Evolutionary conservation across 2,329 filamentous ascomycete species (phyloP).

Genomic region (Bipolaris victoriae): DNA sequence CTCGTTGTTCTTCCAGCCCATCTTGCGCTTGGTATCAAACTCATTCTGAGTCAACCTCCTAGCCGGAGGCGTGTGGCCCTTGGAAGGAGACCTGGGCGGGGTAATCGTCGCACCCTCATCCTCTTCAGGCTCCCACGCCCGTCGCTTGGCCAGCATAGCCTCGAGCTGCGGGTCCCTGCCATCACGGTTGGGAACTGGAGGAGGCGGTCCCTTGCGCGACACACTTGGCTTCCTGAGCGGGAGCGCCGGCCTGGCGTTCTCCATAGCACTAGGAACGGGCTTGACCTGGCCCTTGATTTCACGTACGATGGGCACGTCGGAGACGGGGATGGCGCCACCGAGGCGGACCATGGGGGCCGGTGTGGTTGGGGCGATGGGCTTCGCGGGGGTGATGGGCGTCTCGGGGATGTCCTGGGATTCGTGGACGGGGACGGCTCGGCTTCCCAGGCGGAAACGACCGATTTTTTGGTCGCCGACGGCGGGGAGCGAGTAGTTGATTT

Average conservation of each 20-base stretch:
- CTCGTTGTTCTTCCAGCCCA: constrained; percentile 19
- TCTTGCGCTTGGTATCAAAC: constrained; percentile 17
- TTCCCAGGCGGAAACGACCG: constrained; percentile 30
- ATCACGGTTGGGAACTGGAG: constrained; percentile 8
- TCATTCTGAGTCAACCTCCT: constrained; percentile 9
- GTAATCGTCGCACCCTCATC: constrained; percentile 10
- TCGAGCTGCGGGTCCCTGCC: constrained; percentile 14
- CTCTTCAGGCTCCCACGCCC: constrained; percentile 16
- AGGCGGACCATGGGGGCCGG: constrained; percentile 28
- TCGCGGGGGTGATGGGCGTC: constrained; percentile 9
- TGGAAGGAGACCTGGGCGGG: constrained; percentile 16
- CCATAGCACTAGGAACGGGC: constrained; percentile 5
- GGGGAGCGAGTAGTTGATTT: constrained; percentile 24
- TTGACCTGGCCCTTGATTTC: constrained; percentile 13
- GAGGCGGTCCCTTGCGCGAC: not conserved
- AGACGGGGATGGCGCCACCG: constrained; percentile 12
- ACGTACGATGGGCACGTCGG: constrained; percentile 15
- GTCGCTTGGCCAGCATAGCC: constrained; percentile 20
- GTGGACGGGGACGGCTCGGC: constrained; percentile 30
- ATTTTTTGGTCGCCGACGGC: constrained; percentile 26
- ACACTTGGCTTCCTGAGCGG: constrained; percentile 5
- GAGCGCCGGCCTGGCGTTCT: not conserved
- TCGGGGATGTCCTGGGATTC: constrained; percentile 27
- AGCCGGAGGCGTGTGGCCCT: not conserved
- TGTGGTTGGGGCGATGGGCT: constrained; percentile 11